Conservation (phyloP, 805 yeast species). For the Kazachstania africana region DNA sequence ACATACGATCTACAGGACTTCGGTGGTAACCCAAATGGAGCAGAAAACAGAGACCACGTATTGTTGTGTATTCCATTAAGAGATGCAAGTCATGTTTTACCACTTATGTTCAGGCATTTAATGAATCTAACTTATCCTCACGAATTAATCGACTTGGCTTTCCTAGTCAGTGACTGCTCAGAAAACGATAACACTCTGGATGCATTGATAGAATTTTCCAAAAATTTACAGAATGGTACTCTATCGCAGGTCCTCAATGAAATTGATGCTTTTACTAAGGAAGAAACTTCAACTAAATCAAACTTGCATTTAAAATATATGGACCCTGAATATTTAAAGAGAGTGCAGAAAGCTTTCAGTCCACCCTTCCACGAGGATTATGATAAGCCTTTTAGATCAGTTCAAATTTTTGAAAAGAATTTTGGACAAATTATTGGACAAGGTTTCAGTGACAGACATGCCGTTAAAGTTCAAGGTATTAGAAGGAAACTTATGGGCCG, state of each 20-base stretch:
- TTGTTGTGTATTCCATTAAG: constrained; percentile 65
- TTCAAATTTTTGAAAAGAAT: constrained; percentile 71
- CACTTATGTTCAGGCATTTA: constrained; percentile 73
- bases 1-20: constrained; percentile 50
- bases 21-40: constrained; percentile 42
- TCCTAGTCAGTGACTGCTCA: constrained; percentile 71
- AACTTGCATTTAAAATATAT: constrained; percentile 60
- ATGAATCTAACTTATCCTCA: constrained; percentile 84
- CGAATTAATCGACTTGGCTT: constrained; percentile 65
- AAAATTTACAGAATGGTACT: constrained; percentile 61
- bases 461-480: constrained; percentile 75
- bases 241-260: constrained; percentile 32
- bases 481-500: constrained; percentile 87
- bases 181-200: constrained; percentile 54
- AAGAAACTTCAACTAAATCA: constrained; percentile 27
- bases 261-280: constrained; percentile 28
- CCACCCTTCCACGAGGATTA: constrained; percentile 58
- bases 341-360: constrained; percentile 45
- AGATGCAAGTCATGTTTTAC: constrained; percentile 66
- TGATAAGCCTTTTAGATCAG: constrained; percentile 59
- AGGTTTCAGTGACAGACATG: constrained; percentile 75
- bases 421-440: constrained; percentile 80
- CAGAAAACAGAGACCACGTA: constrained; percentile 45
- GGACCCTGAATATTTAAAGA: constrained; percentile 50
- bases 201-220: constrained; percentile 50